Evolutionary conservation across 345 rosid genomes (phyloP).

Genomic region (Citrus maxima): DNA sequence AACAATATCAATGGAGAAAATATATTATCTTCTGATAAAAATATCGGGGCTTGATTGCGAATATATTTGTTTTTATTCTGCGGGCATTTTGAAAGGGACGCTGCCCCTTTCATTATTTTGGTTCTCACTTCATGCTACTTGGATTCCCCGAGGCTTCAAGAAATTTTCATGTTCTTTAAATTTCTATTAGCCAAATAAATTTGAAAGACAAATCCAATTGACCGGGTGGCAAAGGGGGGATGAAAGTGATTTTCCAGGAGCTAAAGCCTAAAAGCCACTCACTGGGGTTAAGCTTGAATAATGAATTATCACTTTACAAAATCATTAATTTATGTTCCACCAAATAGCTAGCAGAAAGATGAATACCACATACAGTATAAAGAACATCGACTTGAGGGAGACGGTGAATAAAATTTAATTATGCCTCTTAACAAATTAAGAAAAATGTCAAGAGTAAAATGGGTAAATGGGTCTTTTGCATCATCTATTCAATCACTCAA

Average conservation of each 20-base stretch:
- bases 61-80: background rate
- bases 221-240: background rate
- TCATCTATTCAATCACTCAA: too few species aligned
- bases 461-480: too few species aligned
- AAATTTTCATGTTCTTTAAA: too few species aligned
- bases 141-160: background rate
- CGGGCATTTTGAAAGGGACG: background rate
- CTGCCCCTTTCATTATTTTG: background rate
- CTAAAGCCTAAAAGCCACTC: background rate
- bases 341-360: background rate
- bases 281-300: background rate
- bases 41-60: background rate
- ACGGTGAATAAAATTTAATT: background rate
- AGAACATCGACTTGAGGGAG: background rate
- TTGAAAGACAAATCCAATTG: background rate
- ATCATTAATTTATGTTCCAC: background rate
- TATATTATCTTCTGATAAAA: background rate
- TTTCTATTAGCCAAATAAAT: background rate
- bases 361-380: background rate
- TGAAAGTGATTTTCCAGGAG: background rate
- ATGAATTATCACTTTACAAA: background rate
- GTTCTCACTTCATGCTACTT: background rate
- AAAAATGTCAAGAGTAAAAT: background rate
- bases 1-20: background rate
- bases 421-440: background rate